Base-by-base conservation (phyloP, 176 grass and related monocot genomes). In the Avena sativa region DNA sequence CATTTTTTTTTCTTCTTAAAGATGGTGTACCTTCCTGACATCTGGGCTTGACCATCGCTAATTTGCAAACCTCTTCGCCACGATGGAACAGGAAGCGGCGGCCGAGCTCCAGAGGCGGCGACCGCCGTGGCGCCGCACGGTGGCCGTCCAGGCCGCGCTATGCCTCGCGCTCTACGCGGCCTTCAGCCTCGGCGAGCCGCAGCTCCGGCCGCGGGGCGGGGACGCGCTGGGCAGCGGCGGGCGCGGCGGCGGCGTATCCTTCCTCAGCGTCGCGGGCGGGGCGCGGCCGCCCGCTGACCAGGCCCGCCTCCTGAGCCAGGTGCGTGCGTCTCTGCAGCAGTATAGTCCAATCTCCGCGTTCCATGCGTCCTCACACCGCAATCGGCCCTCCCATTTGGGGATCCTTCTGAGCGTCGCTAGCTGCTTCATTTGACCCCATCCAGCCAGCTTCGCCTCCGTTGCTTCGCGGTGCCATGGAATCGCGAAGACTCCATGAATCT, bases 131-230 rank as follows among this genome's bases (percentile, higher is more conserved):
- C 57, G 84, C 9, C 84, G 85, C 76, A 98, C 95, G 43, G 56
- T 93, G 74, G 89, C 80, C 65, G 87, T 86, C 47, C 93, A 98
- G 90, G 91, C 83, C 28, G 89, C 80, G 52, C 83, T 95, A 83
- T 95, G 93, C 86, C 79, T 98, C 83, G 93, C 88, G 52, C 88
- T 98, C 71, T 95, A 95, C 83, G 93, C 48, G n/a, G 95, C 91
- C 71, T 95, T 95, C 77, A 85, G 83, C 78, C 67, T 98, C 59
- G 93, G 91, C 80, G 79, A 87, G 66, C 93, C 80, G 71, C 91
- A 87, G 79, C 58, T 72, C 51, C 48, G 56, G 49, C 66, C 61
- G 59, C 71, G 47, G 44, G 65, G 70, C 10, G 58, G 71, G 6
- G 85, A 25, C 30, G 57, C 76, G 68, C 76, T 84, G 23, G 74